phyloP scores from a whole-genome alignment of 495 filamentous ascomycete species.

The Daldinia concentrica region DNA sequence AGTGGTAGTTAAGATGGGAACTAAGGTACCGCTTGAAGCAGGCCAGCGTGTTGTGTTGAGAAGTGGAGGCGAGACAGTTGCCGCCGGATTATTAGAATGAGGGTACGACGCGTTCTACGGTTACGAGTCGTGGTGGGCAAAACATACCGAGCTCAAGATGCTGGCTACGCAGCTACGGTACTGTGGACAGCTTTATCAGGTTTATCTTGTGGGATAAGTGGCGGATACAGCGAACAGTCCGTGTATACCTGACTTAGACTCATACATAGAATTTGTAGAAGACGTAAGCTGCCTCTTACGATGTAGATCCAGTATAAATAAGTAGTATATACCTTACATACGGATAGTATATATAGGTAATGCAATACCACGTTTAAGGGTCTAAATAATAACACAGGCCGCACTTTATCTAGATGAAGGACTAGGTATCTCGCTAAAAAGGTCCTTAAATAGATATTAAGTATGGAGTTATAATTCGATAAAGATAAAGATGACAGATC shows the following conservation, averaged over 20 bases:
- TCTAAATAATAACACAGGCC: slow-evolving; percentile 9
- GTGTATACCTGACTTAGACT: background rate
- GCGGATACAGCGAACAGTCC: background rate
- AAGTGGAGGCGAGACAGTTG: slow-evolving; percentile 80
- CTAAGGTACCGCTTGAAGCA: slow-evolving; percentile 79
- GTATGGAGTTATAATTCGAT: too few species aligned
- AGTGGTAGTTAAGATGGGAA: slow-evolving; percentile 74
- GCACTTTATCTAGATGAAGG: slow-evolving; percentile 29
- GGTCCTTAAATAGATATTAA: too few species aligned
- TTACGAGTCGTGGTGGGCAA: background rate
- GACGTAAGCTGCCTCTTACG: background rate
- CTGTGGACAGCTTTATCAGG: background rate
- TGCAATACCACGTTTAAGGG: slow-evolving; percentile 22
- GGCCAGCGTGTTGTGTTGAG: slow-evolving; percentile 83
- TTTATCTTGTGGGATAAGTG: background rate
- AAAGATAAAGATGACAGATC: slow-evolving; percentile 12
- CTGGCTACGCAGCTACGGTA: too few species aligned
- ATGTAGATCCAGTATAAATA: too few species aligned
- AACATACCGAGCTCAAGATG: background rate
- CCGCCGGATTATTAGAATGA: slow-evolving; percentile 84
- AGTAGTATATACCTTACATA: too few species aligned
- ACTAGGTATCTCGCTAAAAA: background rate
- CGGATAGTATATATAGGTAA: background rate
- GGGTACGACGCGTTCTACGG: background rate
- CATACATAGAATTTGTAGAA: background rate